Evolutionary conservation across 139 green algal species (phyloP).

Genomic region (Gonium pectorale): DNA sequence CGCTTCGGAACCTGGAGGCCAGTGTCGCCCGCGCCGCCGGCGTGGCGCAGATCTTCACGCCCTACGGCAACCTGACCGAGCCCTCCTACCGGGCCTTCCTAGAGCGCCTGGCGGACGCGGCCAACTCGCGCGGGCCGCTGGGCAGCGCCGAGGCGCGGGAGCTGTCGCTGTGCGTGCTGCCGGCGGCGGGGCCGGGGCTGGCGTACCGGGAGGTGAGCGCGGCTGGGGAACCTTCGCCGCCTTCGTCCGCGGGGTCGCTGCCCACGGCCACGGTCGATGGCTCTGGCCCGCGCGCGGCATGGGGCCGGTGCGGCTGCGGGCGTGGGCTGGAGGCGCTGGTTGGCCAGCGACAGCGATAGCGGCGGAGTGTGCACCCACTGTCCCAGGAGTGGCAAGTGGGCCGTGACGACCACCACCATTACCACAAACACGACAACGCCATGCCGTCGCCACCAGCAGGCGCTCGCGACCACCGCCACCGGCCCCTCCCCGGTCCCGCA

Average conservation of each 20-base stretch:
- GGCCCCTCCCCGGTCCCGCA: too few relatives aligned
- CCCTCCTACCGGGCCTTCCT: constrained; percentile 28
- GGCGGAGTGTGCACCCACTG: not conserved
- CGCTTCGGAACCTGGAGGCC: not conserved
- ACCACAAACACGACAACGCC: too few relatives aligned
- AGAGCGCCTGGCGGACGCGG: constrained; percentile 18
- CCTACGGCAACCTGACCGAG: constrained; percentile 24
- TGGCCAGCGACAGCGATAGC: not conserved
- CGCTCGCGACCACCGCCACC: too few relatives aligned
- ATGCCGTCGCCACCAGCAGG: too few relatives aligned
- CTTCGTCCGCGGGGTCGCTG: too few relatives aligned
- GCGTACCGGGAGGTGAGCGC: not conserved
- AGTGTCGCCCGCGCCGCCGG: constrained; percentile 1
- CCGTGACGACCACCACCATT: too few relatives aligned
- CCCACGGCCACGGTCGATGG: too few relatives aligned
- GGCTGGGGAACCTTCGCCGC: too few relatives aligned
- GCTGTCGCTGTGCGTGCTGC: constrained; percentile 16
- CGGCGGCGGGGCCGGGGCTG: not conserved
- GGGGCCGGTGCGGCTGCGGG: not conserved
- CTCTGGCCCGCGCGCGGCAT: too few relatives aligned
- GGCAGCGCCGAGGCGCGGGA: not conserved
- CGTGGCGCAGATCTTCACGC: constrained; percentile 43
- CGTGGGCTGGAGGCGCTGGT: not conserved
- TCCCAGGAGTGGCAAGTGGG: too few relatives aligned
- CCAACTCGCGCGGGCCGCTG: not conserved